Evolutionary conservation across 108 stramenopile genomes (phyloP).

Genomic region (Cyclostephanos tholiformis): DNA sequence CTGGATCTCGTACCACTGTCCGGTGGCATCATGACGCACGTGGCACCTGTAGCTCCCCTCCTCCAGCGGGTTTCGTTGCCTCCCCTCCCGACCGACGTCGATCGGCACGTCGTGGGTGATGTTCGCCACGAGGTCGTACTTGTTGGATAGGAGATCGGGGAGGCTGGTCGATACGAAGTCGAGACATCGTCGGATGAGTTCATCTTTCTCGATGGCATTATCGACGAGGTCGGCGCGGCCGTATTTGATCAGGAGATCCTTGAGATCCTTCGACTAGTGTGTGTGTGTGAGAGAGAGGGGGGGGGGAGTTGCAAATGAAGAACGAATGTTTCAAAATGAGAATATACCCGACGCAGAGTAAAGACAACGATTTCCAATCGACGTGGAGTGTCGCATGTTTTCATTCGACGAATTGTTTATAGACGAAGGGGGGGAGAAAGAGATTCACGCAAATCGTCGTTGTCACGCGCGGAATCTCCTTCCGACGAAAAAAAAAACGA

Average conservation of each 20-base stretch:
- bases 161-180: slow-evolving; percentile 77
- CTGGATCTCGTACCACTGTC: slow-evolving; percentile 98
- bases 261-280: slow-evolving; percentile 70
- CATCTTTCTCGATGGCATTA: slow-evolving; percentile 66
- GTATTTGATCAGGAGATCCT: slow-evolving; percentile 64
- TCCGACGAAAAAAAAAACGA: too few species aligned
- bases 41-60: slow-evolving; percentile 92
- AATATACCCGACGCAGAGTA: too few species aligned
- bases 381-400: too few species aligned
- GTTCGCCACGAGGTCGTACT: slow-evolving; percentile 97
- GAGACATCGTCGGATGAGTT: slow-evolving; percentile 67
- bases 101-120: slow-evolving; percentile 90
- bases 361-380: too few species aligned
- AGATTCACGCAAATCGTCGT: too few species aligned
- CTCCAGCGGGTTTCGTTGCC: slow-evolving; percentile 74
- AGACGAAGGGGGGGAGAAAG: too few species aligned
- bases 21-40: slow-evolving; percentile 83
- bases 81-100: slow-evolving; percentile 82
- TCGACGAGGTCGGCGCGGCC: slow-evolving; percentile 60
- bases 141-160: slow-evolving; percentile 78
- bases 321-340: too few species aligned
- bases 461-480: too few species aligned
- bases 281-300: too few species aligned
- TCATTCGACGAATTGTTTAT: too few species aligned
- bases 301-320: too few species aligned